These are phyloP conservation scores for Solanum virginianum DNA, from an alignment of 257 asterid genomes.

Conservation along the genomic window DNA sequence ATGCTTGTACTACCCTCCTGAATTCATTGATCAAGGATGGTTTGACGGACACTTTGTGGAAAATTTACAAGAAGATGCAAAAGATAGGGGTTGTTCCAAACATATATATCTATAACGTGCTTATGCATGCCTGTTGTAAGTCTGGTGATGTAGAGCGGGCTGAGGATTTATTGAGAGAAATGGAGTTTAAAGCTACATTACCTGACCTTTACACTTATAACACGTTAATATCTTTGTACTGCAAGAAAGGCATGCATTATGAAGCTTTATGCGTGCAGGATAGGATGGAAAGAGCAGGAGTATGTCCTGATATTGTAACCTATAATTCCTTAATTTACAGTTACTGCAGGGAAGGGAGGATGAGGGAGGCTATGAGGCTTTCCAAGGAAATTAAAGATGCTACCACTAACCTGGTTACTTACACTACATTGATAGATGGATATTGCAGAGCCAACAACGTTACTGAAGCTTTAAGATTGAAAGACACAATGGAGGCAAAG, in stretches of 20 bases:
- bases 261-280: constrained; percentile 80
- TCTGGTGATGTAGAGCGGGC: constrained; percentile 65
- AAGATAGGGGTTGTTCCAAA: constrained; percentile 61
- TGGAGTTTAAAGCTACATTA: constrained; percentile 44
- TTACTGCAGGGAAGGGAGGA: constrained; percentile 72
- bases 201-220: constrained; percentile 81
- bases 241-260: constrained; percentile 83
- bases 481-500: constrained; percentile 50
- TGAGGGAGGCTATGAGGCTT: constrained; percentile 77
- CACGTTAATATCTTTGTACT: constrained; percentile 70
- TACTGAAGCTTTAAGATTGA: constrained; percentile 48
- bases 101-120: constrained; percentile 62
- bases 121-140: constrained; percentile 77
- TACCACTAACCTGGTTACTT: constrained; percentile 64
- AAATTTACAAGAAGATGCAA: constrained; percentile 56
- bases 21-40: constrained; percentile 70
- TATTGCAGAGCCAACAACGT: constrained; percentile 57
- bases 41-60: constrained; percentile 59
- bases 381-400: constrained; percentile 54
- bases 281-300: constrained; percentile 60
- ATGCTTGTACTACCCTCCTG: constrained; percentile 74
- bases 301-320: constrained; percentile 73
- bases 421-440: constrained; percentile 82
- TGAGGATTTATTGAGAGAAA: constrained; percentile 51
- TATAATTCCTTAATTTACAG: constrained; percentile 72